phyloP scores from a whole-genome alignment of 192 early-diverging fungal genomes.

The Phycomyces nitens region DNA sequence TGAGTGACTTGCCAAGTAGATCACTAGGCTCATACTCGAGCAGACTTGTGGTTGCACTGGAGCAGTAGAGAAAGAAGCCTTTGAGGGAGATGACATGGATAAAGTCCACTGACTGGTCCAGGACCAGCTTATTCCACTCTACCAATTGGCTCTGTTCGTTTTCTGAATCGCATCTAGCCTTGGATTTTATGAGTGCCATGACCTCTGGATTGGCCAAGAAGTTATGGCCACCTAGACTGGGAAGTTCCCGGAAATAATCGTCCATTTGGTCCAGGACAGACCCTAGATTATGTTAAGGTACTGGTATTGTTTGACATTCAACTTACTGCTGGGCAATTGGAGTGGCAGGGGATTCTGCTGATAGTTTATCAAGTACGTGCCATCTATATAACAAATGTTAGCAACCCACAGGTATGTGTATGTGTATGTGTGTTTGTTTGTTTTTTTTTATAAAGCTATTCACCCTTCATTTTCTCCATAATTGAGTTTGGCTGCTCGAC shows the following conservation, averaged over 20 bases:
- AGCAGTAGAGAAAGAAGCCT: slow-evolving; percentile 62
- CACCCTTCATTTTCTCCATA: slow-evolving; percentile 51
- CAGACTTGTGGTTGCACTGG: slow-evolving; percentile 34
- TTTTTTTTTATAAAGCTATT: neutral
- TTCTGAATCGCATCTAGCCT: slow-evolving; percentile 11
- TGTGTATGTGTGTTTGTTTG: too few relatives aligned
- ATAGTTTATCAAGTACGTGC: slow-evolving; percentile 52
- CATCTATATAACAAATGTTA: slow-evolving; percentile 24
- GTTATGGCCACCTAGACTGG: slow-evolving; percentile 7
- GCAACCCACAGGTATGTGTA: too few relatives aligned
- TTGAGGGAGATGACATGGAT: slow-evolving; percentile 62
- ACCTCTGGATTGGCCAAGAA: slow-evolving; percentile 28
- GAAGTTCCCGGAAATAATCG: slow-evolving; percentile 35
- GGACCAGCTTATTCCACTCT: slow-evolving; percentile 38
- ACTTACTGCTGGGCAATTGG: slow-evolving; percentile 25
- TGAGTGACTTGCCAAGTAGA: slow-evolving; percentile 49
- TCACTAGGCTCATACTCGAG: slow-evolving; percentile 54
- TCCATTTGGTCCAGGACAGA: slow-evolving; percentile 14
- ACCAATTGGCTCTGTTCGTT: slow-evolving; percentile 5
- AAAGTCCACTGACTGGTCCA: slow-evolving; percentile 54
- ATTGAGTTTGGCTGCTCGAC: slow-evolving; percentile 67
- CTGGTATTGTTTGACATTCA: neutral
- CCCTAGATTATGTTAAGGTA: neutral
- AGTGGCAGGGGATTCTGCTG: slow-evolving; percentile 30
- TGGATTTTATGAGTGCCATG: slow-evolving; percentile 32